phyloP scores from a whole-genome alignment of 108 stramenopile species.

The Skeletonema costatum region DNA sequence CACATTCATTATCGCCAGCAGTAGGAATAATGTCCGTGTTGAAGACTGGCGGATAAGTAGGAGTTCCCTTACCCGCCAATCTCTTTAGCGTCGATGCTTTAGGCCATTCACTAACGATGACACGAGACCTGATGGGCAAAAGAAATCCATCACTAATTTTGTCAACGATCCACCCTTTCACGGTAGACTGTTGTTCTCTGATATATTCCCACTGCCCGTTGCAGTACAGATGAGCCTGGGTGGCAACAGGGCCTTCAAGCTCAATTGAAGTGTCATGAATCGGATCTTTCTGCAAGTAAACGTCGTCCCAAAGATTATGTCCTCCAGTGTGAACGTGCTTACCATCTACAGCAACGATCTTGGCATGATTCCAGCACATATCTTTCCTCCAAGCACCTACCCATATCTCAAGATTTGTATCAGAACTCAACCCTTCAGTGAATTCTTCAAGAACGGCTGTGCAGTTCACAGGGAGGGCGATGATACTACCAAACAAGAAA shows the following conservation, averaged over 20 bases:
- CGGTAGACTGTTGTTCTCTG: conserved; percentile 18
- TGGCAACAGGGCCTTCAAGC: too few relatives aligned
- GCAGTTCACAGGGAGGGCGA: conserved; percentile 59
- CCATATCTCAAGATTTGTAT: neutral
- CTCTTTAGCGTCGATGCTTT: conserved; percentile 5
- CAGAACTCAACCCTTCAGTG: neutral
- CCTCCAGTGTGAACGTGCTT: neutral
- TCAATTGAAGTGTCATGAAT: neutral
- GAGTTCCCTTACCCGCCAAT: neutral
- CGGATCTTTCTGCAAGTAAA: neutral
- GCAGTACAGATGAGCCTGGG: too few relatives aligned
- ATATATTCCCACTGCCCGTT: too few relatives aligned
- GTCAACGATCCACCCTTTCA: too few relatives aligned
- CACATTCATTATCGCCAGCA: conserved; percentile 3
- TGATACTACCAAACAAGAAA: conserved; percentile 68
- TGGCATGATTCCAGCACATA: neutral
- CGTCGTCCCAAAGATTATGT: neutral
- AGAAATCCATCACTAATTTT: too few relatives aligned
- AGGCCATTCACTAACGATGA: conserved; percentile 51
- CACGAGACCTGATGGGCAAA: conserved; percentile 16
- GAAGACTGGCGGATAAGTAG: neutral
- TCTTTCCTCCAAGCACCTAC: neutral
- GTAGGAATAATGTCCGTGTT: conserved; percentile 35
- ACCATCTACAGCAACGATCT: conserved; percentile 5
- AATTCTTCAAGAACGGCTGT: conserved; percentile 35